Conservation (phyloP, 148 eudicot genomes). For the Camellia sinensis region DNA sequence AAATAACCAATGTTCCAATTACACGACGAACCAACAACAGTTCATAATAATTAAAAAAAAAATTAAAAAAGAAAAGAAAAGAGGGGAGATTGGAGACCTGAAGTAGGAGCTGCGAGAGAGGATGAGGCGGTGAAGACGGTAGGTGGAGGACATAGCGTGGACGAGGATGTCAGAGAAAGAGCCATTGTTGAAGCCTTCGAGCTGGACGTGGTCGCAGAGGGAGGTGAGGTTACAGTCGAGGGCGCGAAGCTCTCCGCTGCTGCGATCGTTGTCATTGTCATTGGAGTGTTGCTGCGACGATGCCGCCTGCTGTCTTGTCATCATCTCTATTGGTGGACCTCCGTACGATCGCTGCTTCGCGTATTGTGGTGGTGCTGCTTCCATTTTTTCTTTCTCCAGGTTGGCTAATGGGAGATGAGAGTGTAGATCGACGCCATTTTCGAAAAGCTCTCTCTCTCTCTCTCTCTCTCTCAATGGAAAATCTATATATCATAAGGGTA, state of each 20-base stretch:
- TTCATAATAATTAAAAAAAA: neutral
- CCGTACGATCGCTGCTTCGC: constrained; percentile 22
- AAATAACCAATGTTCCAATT: neutral
- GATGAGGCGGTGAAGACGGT: constrained; percentile 86
- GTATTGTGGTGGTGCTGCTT: constrained; percentile 17
- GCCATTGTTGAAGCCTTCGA: constrained; percentile 79
- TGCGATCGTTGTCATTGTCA: constrained; percentile 40
- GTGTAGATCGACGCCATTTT: constrained; percentile 5
- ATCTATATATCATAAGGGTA: too few species aligned
- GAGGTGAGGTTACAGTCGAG: constrained; percentile 75
- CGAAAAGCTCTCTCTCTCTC: neutral
- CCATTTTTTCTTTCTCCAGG: constrained; percentile 15
- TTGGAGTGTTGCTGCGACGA: constrained; percentile 30
- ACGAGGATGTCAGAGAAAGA: constrained; percentile 81
- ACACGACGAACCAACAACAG: neutral
- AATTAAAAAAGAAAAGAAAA: neutral
- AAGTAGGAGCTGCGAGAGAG: constrained; percentile 96
- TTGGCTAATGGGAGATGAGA: neutral
- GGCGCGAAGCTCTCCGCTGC: constrained; percentile 56
- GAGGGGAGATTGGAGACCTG: constrained; percentile 37
- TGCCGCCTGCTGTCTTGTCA: constrained; percentile 28
- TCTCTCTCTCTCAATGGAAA: neutral
- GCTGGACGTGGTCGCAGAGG: constrained; percentile 83
- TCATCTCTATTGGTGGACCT: constrained; percentile 25
- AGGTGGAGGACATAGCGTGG: constrained; percentile 79